Base-by-base conservation (phyloP, 352 stramenopile species). In the Saprolegnia parasitica region DNA sequence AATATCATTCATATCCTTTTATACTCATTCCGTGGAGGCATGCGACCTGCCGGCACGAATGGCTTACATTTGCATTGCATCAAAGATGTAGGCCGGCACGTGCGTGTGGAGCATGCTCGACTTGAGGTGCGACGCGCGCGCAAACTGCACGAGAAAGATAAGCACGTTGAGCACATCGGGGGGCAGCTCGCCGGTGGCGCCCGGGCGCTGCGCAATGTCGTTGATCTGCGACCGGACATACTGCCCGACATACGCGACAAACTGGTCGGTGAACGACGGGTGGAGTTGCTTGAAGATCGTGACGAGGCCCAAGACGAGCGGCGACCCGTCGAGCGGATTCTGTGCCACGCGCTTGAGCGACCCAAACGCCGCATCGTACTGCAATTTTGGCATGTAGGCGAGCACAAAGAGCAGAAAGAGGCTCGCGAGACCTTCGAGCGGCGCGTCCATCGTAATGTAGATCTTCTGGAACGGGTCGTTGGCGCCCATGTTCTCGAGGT, bases 251-350 rank as follows among this genome's bases (percentile, higher is more conserved):
- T 97, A 98, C 23, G 87, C 81, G 18, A 98, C 77, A 63, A 98
- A 96, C 61, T 93, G 91, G 65, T 96, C 83, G n/a, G 88, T 93
- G 77, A 97, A 98, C 26, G 89, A 96, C 62, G 91, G 89, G 75
- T 98, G 93, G 74, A 98, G 98, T 76, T 98, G 94, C 76, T 96
- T 97, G 63, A 98, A 85, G 42, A 98, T 83, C 5, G 93, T 98
- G 21, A 91, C 73, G 46, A 97, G 91, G 11, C 94, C 94, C 24
- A 96, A 77, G 35, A 97, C 79, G 60, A 98, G 71, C 54, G 92
- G 89, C 72, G 95, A 84, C 47, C 94, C 94, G 71, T 98, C 94
- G 46, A 98, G 94, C 9, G 90, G 87, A 71, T 97, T 97, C 76
- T 94, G 93, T 9, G 78, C 78, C 67, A 97, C 81, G 35, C 91